Conservation (phyloP, 176 grass and related monocot species). For the Zoysia japonica region DNA sequence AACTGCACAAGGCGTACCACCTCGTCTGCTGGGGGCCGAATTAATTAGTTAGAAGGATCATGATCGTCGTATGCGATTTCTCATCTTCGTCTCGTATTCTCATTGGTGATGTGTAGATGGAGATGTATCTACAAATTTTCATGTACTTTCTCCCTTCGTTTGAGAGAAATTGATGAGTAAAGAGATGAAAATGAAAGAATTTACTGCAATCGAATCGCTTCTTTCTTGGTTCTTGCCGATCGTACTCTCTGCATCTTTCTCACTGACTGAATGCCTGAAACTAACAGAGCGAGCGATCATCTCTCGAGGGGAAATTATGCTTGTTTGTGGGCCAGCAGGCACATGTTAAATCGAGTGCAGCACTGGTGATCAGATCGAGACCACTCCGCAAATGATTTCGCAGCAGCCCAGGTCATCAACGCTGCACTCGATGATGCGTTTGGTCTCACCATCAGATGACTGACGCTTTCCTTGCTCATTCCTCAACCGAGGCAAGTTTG, state of each 20-base stretch:
- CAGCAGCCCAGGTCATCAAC: conserved; percentile 61
- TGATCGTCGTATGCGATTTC: background rate
- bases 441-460: background rate
- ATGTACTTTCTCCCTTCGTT: background rate
- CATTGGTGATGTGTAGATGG: background rate
- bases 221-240: background rate
- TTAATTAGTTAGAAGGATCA: background rate
- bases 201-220: background rate
- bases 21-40: conserved; percentile 78
- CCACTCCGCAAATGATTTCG: too few species aligned
- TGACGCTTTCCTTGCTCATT: background rate
- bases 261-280: background rate
- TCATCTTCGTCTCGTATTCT: background rate
- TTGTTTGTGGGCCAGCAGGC: conserved; percentile 25
- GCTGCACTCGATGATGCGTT: conserved; percentile 88
- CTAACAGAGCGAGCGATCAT: background rate
- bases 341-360: conserved; percentile 54
- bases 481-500: background rate
- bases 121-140: background rate
- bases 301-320: background rate
- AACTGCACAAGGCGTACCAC: conserved; percentile 63
- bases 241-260: background rate
- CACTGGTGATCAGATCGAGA: conserved; percentile 14
- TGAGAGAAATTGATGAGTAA: conserved; percentile 11
- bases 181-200: background rate